Base-by-base conservation (phyloP, 2,329 filamentous ascomycete species). In the Aspergillus proliferans region DNA sequence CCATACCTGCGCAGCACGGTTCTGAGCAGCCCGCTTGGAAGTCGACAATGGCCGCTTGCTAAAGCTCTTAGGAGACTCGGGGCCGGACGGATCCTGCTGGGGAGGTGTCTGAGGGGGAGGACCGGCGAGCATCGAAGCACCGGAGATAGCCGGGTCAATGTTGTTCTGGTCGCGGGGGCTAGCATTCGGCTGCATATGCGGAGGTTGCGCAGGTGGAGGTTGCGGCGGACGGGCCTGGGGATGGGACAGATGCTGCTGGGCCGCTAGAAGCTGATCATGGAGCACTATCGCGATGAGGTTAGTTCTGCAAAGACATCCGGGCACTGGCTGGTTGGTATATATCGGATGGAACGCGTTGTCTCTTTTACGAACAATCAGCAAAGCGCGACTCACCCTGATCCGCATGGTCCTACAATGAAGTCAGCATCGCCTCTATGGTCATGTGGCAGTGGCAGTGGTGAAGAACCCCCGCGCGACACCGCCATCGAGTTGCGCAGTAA, bases 1-100 rank as follows among this genome's bases (percentile, higher is more conserved):
- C 45, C 84, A 65, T 80, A 96, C 93, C 84, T 98, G 93, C 47
- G 93, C 93, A 60, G 92, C 93, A 67, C 93, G 80, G 66, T 98
- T 98, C 68, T 98, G 93, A 8, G 93, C 93, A 24, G 93, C 93
- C 58, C 93, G 86, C 75, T 97, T 98, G 34, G 90, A 95, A 41
- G 91, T 93, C 22, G 91, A 96, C 52, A 98, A 75, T 71, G 96
- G 92, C 47, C 93, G 82, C 71, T 95, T 95, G 47, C 76, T 76
- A 51, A 74, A 74, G 10, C 85, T 85, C 71, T 93, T 92, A 46
- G 85, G 79, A 54, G 84, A 81, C 54, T 87, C 74, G 52, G 65
- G 62, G 14, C 54, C 59, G 4, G 60, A 33, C 48, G 64, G 15
- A 38, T 63, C 51, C 21, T 61, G 55, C 40, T 64, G 59, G 24